Evolutionary conservation across 2,329 filamentous ascomycete species (phyloP).

Genomic region (Diplodia scrobiculata): DNA sequence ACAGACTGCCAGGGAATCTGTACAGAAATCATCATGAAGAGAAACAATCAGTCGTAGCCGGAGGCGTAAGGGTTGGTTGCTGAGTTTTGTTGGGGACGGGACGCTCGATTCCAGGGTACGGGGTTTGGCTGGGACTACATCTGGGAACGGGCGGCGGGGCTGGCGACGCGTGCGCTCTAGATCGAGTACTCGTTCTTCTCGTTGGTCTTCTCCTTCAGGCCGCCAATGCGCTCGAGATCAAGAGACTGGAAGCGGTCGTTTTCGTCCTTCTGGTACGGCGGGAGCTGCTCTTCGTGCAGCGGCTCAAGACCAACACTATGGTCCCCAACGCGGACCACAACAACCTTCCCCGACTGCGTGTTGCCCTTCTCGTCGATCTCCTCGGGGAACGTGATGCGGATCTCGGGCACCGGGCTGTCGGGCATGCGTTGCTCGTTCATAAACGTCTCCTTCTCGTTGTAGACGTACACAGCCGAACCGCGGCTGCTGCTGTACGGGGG

Average conservation of each 20-base stretch:
- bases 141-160: conserved; percentile 9
- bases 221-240: conserved; percentile 91
- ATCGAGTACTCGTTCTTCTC: conserved; percentile 34
- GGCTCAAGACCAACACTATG: conserved; percentile 87
- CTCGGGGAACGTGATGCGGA: conserved; percentile 96
- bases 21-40: conserved; percentile 29
- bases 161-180: conserved; percentile 12
- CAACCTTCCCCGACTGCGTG: conserved; percentile 79
- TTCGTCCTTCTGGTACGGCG: conserved; percentile 83
- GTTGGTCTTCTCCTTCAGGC: conserved; percentile 82
- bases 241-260: conserved; percentile 84
- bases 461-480: conserved; percentile 69
- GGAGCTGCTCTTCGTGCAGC: conserved; percentile 69
- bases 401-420: conserved; percentile 82
- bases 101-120: conserved; percentile 10
- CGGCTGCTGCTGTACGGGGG: conserved; percentile 35
- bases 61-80: conserved; percentile 20
- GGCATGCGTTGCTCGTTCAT: conserved; percentile 75
- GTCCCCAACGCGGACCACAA: conserved; percentile 89
- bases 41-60: conserved; percentile 29
- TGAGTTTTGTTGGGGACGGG: conserved; percentile 15
- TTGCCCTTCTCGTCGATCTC: conserved; percentile 84
- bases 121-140: conserved; percentile 1
- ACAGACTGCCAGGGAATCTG: conserved; percentile 29
- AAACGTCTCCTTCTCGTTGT: conserved; percentile 77